Base-by-base conservation (phyloP, 495 filamentous ascomycete species). In the Amorphotheca resinae region DNA sequence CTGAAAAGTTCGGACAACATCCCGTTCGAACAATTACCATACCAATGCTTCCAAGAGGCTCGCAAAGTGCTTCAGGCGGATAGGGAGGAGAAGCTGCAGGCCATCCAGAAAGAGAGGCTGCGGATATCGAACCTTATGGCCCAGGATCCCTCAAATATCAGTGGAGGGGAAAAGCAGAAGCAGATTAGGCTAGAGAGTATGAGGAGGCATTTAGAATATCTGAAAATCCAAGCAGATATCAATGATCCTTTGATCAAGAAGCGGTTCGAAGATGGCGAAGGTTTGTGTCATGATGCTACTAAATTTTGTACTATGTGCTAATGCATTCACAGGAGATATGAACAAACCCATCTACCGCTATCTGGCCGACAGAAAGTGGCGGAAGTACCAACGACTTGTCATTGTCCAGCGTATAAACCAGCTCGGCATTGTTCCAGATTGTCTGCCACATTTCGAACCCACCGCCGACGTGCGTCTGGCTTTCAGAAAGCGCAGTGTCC, bases 41-140 rank as follows among this genome's bases (percentile, higher is more conserved):
- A 93, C 64, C 87, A 96, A 69, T 89, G 83, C 58, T 99, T 95
- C 72, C 91, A 99, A 63, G 84, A 95, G 62, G 91, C 91, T 31
- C 79, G 87, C 42, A 82, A 84, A 54, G 60, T 96, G 26, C 68
- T 99, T 33, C 69, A 71, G 39, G 72, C 70, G 48, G 91, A 99
- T 62, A 76, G 91, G 12, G 64, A 77, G 42, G 76, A 93, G 63
- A 99, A 96, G 64, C 43, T 89, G 34, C 70, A 72, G 48, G 67
- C 67, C 57, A 76, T 86, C 44, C 60, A 73, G 56, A 59, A 52
- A 22, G 56, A 64, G 46, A 53, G 64, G 41, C 44, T 47, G 23
- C 66, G 69, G 42, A 78, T 86, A 50, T 65, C 68, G 12, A 62
- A 68, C 44, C 59, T 87, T 17, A 64, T 79, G 59, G 72, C 67